Evolutionary conservation across 2,329 filamentous ascomycete species (phyloP).

Genomic region (Hirsutella minnesotensis): DNA sequence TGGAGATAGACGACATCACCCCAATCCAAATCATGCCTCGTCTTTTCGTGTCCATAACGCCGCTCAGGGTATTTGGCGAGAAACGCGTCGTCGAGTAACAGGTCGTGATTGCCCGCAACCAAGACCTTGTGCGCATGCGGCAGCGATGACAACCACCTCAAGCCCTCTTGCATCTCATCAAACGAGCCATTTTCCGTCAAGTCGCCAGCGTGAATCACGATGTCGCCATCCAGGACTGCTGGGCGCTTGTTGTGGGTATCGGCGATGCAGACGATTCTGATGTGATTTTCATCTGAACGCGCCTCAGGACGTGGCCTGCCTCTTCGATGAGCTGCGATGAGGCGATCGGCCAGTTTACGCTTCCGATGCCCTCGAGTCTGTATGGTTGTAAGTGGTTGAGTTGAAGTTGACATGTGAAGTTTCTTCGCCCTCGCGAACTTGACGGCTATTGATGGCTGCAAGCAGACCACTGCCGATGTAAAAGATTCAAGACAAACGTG

Average conservation of each 20-base stretch:
- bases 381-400: neutral
- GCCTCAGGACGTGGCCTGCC: slow-evolving; percentile 2
- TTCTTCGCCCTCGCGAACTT: no score
- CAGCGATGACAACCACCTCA: slow-evolving; percentile 29
- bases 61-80: neutral
- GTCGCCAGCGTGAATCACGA: slow-evolving; percentile 36
- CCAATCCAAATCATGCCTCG: slow-evolving; percentile 14
- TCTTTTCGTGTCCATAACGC: neutral
- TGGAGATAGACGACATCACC: slow-evolving; percentile 21
- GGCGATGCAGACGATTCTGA: slow-evolving; percentile 26
- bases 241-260: slow-evolving; percentile 30
- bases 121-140: slow-evolving; percentile 31
- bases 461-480: neutral
- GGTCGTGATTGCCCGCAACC: slow-evolving; percentile 34
- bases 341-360: neutral
- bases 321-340: neutral
- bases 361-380: neutral
- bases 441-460: neutral
- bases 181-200: slow-evolving; percentile 32
- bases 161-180: slow-evolving; percentile 23
- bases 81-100: slow-evolving; percentile 15
- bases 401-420: neutral
- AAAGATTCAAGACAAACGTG: no score
- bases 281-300: no score
- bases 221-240: slow-evolving; percentile 26